Percentiles rank a stretch among this genome's conserved stretches.
Evolutionary conservation across 768 basidiomycete species (phyloP).

Genomic region (Suillus subaureus): DNA sequence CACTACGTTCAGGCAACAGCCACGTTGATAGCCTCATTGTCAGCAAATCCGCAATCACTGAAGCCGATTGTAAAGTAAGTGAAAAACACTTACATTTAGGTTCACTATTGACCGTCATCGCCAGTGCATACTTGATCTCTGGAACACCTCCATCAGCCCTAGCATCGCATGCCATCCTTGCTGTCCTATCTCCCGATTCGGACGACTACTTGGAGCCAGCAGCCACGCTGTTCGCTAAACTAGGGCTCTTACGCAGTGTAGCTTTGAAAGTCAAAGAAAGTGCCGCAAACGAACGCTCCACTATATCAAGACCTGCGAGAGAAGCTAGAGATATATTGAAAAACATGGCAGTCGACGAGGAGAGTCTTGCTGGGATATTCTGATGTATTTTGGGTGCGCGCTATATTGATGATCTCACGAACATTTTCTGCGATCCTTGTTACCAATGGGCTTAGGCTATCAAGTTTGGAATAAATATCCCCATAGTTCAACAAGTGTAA

Average conservation of each 20-base stretch:
- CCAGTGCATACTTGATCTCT: conserved; percentile 61
- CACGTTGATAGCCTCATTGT: conserved; percentile 61
- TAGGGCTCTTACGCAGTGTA: conserved; percentile 61
- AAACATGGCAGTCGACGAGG: conserved; percentile 26
- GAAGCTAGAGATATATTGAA: conserved; percentile 78
- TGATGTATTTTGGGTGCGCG: conserved; percentile 8
- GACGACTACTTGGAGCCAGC: conserved; percentile 22
- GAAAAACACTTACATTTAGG: neutral
- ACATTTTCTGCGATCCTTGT: neutral
- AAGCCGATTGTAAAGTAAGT: conserved; percentile 69
- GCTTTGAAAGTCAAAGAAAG: conserved; percentile 76
- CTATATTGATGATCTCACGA: neutral
- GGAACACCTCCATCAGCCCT: conserved; percentile 71
- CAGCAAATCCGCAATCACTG: conserved; percentile 62
- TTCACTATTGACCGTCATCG: conserved; percentile 13
- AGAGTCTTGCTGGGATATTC: conserved; percentile 30
- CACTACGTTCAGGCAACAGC: conserved; percentile 69
- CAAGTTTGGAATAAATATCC: neutral
- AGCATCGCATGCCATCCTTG: conserved; percentile 61
- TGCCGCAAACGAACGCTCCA: conserved; percentile 66
- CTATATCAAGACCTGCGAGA: conserved; percentile 76
- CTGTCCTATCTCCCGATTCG: conserved; percentile 53
- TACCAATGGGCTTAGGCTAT: neutral
- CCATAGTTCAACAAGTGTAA: neutral
- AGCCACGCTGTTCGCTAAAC: conserved; percentile 59